phyloP scores from a whole-genome alignment of 768 basidiomycete species.

The Serendipita sp. region DNA sequence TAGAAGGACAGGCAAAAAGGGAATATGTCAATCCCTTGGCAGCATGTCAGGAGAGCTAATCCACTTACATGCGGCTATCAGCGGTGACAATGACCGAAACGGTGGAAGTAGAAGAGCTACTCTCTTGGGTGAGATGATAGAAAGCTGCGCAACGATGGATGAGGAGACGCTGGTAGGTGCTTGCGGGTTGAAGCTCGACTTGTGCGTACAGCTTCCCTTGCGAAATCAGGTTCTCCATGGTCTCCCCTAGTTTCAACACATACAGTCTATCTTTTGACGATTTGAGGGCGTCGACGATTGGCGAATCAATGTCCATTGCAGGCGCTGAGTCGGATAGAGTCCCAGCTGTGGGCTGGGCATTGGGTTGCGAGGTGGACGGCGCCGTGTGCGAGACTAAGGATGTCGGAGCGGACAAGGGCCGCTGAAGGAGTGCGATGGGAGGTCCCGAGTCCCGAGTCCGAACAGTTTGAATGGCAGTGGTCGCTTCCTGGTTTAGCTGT shows the following conservation, averaged over 20 bases:
- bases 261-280: conserved; percentile 71
- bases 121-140: conserved; percentile 60
- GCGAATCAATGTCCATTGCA: conserved; percentile 45
- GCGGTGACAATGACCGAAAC: conserved; percentile 40
- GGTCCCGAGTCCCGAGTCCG: not conserved
- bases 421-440: not conserved
- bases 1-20: conserved; percentile 13
- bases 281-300: conserved; percentile 71
- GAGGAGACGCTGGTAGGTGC: conserved; percentile 72
- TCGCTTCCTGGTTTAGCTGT: no score
- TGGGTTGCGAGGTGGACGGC: not conserved
- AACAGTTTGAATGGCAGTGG: not conserved
- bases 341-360: not conserved
- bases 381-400: not conserved
- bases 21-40: not conserved
- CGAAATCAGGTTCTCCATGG: conserved; percentile 59
- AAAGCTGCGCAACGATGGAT: conserved; percentile 76
- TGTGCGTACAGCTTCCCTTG: conserved; percentile 21
- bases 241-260: conserved; percentile 77
- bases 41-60: not conserved
- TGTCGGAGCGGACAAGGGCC: conserved; percentile 4
- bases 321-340: conserved; percentile 8
- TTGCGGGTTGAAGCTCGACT: conserved; percentile 50
- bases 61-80: conserved; percentile 64
- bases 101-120: conserved; percentile 44